Base-by-base conservation (phyloP, 1,139 yeast genomes). In the Yamadazyma blattariae region DNA sequence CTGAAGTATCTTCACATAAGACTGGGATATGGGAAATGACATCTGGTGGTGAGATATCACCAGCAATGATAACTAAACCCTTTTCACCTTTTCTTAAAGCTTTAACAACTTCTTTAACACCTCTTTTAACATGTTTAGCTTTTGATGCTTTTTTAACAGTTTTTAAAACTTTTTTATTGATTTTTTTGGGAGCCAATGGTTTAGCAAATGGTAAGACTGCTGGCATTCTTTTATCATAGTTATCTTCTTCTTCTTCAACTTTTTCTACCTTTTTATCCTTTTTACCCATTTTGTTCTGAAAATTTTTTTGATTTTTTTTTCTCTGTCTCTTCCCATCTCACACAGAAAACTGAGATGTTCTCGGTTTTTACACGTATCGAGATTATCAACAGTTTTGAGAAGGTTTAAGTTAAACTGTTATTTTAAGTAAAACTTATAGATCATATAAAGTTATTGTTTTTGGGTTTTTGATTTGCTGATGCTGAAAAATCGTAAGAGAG, bases 41-140 rank as follows among this genome's bases (percentile, higher is more conserved):
- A 60, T 94, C 99, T 36, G 92, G 80, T 37, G 99, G 99, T 35
- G 95, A 89, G 47, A 94, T 92, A 59, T 94, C 99, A 47, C 98
- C 97, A 28, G 99, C 98, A 65, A 94, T 80, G 49, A 94, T 71
- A 26, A 94, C 98, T 38, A 94, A 75, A 36, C 98, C 99, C 68
- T 92, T 92, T 62, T 90, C 97, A 47, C 97, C 97, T 68, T 92
- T 92, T 72, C 98, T 81, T 48, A 94, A 76, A 25, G 97, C 94
- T 70, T 94, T 94, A 52, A 92, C 97, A 30, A 92, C 98, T 67
- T 94, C 99, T 67, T 94, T 94, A 40, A 92, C 98, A 58, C 99
- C 99, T 66, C 98, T 79, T 71, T 89, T 90, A 52, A 94, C 97
- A 64, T 92, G 97, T 70, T 94, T 92, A 47, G 96, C 95, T 69